Percentiles rank a stretch among this genome's conserved stretches.
Conservation (phyloP, 768 basidiomycete genomes). For the Tulasnella sp. region DNA sequence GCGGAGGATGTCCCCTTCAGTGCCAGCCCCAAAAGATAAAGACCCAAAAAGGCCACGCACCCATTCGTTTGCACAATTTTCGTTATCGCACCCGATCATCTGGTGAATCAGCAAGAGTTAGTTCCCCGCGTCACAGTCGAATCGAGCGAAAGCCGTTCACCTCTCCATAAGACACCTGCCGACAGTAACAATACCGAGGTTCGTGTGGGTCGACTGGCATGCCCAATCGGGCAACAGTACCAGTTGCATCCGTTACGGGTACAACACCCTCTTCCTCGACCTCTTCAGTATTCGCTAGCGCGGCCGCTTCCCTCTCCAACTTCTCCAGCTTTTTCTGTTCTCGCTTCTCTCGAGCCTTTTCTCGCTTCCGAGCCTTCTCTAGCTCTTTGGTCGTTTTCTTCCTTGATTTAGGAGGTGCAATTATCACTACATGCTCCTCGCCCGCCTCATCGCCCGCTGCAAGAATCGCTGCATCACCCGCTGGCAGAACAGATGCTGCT, state of each 20-base stretch:
- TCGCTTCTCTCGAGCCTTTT: constrained; percentile 28
- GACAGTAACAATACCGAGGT: constrained; percentile 43
- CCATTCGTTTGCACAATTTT: constrained; percentile 41
- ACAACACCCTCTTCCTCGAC: constrained; percentile 9
- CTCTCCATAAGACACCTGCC: constrained; percentile 41
- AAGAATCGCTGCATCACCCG: constrained; percentile 25
- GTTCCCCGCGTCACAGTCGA: neutral
- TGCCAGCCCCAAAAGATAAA: neutral
- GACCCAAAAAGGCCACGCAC: constrained; percentile 34
- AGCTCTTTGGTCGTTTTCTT: constrained; percentile 10
- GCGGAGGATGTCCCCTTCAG: neutral
- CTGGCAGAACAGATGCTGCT: neutral
- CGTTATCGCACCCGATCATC: constrained; percentile 44
- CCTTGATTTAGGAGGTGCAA: neutral
- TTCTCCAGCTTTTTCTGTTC: constrained; percentile 17
- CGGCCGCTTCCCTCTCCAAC: constrained; percentile 21
- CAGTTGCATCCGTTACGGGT: constrained; percentile 1
- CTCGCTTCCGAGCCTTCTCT: constrained; percentile 17
- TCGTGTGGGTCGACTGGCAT: constrained; percentile 40
- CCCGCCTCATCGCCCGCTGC: constrained; percentile 31
- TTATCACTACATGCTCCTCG: neutral
- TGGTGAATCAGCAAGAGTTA: neutral
- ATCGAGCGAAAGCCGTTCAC: constrained; percentile 23
- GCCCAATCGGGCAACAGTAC: neutral
- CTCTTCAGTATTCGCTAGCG: constrained; percentile 2